Conservation (phyloP, 2,329 filamentous ascomycete species). For the Fusarium austroafricanum region DNA sequence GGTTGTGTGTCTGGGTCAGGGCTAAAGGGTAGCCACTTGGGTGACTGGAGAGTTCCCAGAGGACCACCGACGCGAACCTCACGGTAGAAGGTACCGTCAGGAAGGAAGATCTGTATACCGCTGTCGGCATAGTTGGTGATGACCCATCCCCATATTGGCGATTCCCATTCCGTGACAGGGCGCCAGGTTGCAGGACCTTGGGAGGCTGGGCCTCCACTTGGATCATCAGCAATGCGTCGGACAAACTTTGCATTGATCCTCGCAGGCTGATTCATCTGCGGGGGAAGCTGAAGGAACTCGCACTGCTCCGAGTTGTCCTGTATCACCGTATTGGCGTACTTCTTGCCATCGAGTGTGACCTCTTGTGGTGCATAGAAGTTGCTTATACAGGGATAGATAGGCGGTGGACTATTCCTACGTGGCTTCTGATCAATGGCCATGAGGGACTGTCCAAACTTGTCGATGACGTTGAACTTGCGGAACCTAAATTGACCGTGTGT, state of each 20-base stretch:
- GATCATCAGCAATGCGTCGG: not conserved
- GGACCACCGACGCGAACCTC: conserved; percentile 54
- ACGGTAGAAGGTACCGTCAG: conserved; percentile 56
- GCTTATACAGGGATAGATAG: conserved; percentile 51
- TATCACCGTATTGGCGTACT: conserved; percentile 41
- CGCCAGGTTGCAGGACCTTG: conserved; percentile 8
- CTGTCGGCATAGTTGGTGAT: conserved; percentile 56
- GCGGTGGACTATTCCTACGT: not conserved
- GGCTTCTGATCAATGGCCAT: conserved; percentile 45
- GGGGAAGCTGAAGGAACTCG: conserved; percentile 55
- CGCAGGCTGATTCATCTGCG: conserved; percentile 54
- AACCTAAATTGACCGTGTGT: conserved; percentile 61
- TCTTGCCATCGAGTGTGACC: conserved; percentile 38
- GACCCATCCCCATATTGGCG: conserved; percentile 57
- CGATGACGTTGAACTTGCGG: conserved; percentile 60
- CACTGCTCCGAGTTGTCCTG: conserved; percentile 35
- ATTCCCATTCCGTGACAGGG: conserved; percentile 51
- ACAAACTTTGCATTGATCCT: conserved; percentile 54
- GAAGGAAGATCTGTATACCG: conserved; percentile 56
- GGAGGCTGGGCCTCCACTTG: fast-evolving
- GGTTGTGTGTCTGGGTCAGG: conserved; percentile 8
- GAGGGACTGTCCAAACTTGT: conserved; percentile 61
- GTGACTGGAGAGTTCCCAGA: conserved; percentile 21
- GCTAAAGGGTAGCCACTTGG: conserved; percentile 53
- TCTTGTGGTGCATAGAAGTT: conserved; percentile 50